Base-by-base conservation (phyloP, 352 stramenopile species). In the Phytophthora colocasiae region DNA sequence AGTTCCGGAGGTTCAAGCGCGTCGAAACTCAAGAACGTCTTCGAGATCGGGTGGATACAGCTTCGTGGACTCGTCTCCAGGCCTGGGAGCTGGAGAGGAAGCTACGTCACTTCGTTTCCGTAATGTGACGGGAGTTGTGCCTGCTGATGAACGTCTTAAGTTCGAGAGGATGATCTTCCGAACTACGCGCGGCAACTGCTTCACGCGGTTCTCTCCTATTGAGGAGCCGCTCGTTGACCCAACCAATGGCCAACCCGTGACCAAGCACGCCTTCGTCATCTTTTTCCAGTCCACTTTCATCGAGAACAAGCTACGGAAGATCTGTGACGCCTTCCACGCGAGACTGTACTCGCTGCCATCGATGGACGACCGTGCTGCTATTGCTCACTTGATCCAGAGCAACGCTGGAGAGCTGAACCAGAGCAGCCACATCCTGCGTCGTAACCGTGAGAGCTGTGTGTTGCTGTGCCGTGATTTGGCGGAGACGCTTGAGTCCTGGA, bases 91-190 rank as follows among this genome's bases (percentile, higher is more conserved):
- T 2, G 75, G 63, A 9, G 79, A 83, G 8, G 73, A 78, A 6
- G 64, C 84, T 43, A 80, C 73, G 12, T 63, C 68, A 38, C 90
- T 98, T 78, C 82, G 93, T 9, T 98, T 99, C 77, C 93, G 89
- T 15, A 97, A 92, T 71, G 94, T 98, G 50, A 98, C 93, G 47
- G 97, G 97, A 8, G 95, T 99, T 1, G 89, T 99, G 15, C 84
- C 90, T 0, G 92, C 90, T 4, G 94, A 98, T 66, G 96, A 99
- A 66, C 89, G 93, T 19, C 71, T 93, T 48, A 97, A 98, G 63
- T 99, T 99, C 71, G 97, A 99, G 73, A 81, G 98, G 39, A 99
- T 99, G 97, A 90, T 99, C 55, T 99, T 99, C 82, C 96, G 97
- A 38, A 97, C 94, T 27, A 99, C 98, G 17, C 89, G 97, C n/a